Evolutionary conservation across 345 rosid genomes (phyloP), one percentile per base, ranked within the genome.

Genomic region (Barbarea vulgaris): DNA sequence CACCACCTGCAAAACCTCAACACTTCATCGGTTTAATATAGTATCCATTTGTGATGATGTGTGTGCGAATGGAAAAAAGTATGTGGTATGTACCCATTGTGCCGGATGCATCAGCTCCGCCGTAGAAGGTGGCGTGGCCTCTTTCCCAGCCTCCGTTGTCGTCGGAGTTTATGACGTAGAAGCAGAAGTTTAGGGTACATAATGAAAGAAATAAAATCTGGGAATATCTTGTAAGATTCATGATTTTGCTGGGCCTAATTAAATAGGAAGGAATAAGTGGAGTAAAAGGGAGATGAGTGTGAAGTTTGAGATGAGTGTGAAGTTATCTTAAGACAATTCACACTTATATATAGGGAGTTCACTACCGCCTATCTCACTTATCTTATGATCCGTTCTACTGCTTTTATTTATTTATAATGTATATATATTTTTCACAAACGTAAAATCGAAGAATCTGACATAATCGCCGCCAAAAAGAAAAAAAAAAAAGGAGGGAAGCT

Each of bases 1-100:
- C 85, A 66, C 87, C 87, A 17, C 83, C 87, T 84, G 44, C 31
- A 53, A 73, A 56, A 53, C 25, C 19, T 28, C 62, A 59, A 59
- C 12, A 28, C 24, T 3, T 59, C 0, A 57, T 9, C 15, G 7
- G 3, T 66, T 33, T n/a, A 9, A 9, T 21, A 3, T 7, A 31
- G 3, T n/a, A 52, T 18, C 24, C 41, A 72, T 52, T 28, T 62
- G 30, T 71, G 9, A 47, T 22, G n/a, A 18, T 34, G 19, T 56
- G 41, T 18, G 21, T 46, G 34, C 6, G 8, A 14, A 56, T 30
- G 13, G 24, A 63, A 39, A 39, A 47, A 12, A 9, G 21, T 50
- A 44, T 27, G 62, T 60, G 31, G 42, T 0, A 67, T 37, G 66
- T 70, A 77, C 76, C 80, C 80, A 77, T 77, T 17, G 80, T 77